phyloP scores from a whole-genome alignment of 371 early-diverging fungal genomes.

The Apophysomyces elegans region DNA sequence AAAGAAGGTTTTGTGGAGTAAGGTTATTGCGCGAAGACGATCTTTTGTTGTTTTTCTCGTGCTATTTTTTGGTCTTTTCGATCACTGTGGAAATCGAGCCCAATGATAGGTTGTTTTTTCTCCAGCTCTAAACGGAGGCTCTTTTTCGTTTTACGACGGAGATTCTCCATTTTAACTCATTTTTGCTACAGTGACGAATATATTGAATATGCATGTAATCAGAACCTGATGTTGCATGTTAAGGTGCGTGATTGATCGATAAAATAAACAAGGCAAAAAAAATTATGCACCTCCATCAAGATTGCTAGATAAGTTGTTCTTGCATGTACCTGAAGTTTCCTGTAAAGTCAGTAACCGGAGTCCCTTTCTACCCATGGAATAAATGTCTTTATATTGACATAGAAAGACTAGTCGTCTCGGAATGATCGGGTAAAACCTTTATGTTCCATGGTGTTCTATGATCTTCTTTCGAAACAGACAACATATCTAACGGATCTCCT shows the following conservation, averaged over 20 bases:
- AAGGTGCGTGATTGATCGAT: no score
- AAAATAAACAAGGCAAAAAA: no score
- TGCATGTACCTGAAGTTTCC: no score
- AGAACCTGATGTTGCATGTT: background rate
- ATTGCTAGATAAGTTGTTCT: no score
- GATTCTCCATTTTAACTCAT: background rate
- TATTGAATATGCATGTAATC: background rate
- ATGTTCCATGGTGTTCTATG: background rate
- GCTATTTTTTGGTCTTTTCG: no score
- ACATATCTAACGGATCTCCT: no score
- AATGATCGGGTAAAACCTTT: conserved; percentile 1
- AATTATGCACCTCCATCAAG: no score
- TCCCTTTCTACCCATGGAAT: background rate
- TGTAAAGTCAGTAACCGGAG: conserved; percentile 1
- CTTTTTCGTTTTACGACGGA: conserved; percentile 4
- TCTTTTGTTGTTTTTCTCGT: no score
- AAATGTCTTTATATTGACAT: background rate
- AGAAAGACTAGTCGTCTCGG: conserved; percentile 1
- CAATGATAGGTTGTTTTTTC: background rate
- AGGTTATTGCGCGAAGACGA: no score
- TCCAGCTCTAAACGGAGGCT: background rate
- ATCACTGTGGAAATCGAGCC: no score
- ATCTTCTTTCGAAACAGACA: no score
- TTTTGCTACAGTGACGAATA: conserved; percentile 7
- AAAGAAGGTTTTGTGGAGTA: no score